Percentiles rank a stretch among this genome's conserved stretches.
phyloP scores from a whole-genome alignment of 2,329 filamentous ascomycete species.

The Diplocarpon rosae region DNA sequence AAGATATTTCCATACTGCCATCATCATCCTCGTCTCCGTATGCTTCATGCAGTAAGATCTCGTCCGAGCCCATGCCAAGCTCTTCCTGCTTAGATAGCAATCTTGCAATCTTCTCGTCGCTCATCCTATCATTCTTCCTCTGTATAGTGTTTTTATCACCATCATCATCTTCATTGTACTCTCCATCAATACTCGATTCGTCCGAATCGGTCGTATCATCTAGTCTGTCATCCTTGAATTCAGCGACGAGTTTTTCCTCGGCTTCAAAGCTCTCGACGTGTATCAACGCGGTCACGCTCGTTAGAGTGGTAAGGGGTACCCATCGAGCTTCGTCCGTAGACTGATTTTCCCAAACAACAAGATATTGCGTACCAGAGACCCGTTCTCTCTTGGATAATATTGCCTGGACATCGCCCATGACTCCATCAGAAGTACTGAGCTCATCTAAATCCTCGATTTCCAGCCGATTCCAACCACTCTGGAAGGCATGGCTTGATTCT shows the following conservation, averaged over 20 bases:
- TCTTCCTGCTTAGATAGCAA: slow-evolving; percentile 51
- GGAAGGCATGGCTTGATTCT: slow-evolving; percentile 1
- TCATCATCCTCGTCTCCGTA: slow-evolving; percentile 27
- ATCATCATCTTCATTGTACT: slow-evolving; percentile 26
- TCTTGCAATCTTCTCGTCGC: slow-evolving; percentile 50
- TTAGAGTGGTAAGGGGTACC: slow-evolving; percentile 31
- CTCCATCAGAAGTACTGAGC: slow-evolving; percentile 38
- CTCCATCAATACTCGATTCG: slow-evolving; percentile 11
- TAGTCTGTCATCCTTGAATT: slow-evolving; percentile 17
- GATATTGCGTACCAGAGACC: slow-evolving; percentile 36
- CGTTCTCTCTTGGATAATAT: slow-evolving; percentile 36
- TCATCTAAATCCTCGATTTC: slow-evolving; percentile 37
- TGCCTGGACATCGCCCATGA: slow-evolving; percentile 30
- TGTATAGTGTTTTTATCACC: slow-evolving; percentile 28
- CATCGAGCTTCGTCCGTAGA: slow-evolving; percentile 37
- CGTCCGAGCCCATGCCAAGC: slow-evolving; percentile 48
- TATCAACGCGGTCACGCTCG: slow-evolving; percentile 21
- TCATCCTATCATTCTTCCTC: slow-evolving; percentile 35
- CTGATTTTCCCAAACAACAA: slow-evolving; percentile 37
- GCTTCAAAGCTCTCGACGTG: slow-evolving; percentile 28
- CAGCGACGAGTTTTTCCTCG: slow-evolving; percentile 24
- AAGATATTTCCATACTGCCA: slow-evolving; percentile 12
- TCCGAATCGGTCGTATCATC: slow-evolving; percentile 28
- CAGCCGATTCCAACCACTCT: slow-evolving; percentile 32
- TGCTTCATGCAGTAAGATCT: slow-evolving; percentile 46